Percentiles rank a stretch among this genome's conserved stretches.
phyloP scores from a whole-genome alignment of 1,139 yeast species.

The Saccharomyces hybrid region DNA sequence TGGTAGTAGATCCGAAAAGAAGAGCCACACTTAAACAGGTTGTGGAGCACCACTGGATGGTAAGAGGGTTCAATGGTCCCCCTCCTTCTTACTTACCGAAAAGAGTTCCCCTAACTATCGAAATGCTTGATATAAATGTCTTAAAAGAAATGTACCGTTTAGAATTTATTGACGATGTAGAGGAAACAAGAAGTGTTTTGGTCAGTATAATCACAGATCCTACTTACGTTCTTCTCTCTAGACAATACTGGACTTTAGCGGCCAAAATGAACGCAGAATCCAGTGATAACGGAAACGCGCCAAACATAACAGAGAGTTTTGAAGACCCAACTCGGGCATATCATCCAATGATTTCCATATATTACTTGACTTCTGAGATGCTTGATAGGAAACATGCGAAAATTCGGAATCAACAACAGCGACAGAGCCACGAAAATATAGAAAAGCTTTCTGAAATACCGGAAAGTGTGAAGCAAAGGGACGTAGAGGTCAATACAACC shows the following conservation, averaged over 20 bases:
- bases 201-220: conserved; percentile 52
- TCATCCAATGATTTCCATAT: conserved; percentile 82
- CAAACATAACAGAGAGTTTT: conserved; percentile 21
- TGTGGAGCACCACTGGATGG: conserved; percentile 88
- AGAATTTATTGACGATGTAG: conserved; percentile 65
- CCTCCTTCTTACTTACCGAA: conserved; percentile 65
- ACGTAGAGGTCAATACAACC: neutral
- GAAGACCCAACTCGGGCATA: conserved; percentile 83
- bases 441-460: neutral
- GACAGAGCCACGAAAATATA: neutral
- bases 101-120: conserved; percentile 65
- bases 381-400: conserved; percentile 20
- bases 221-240: conserved; percentile 46
- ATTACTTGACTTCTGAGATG: conserved; percentile 79
- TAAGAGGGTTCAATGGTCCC: conserved; percentile 70
- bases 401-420: conserved; percentile 1
- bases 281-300: conserved; percentile 2
- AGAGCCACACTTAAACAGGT: conserved; percentile 78
- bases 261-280: conserved; percentile 5
- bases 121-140: conserved; percentile 51
- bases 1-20: conserved; percentile 76
- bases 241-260: conserved; percentile 17
- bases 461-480: neutral
- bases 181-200: conserved; percentile 50
- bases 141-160: conserved; percentile 69